These are phyloP conservation scores for Lasiodiplodia sp. DNA, from an alignment of 2,329 filamentous ascomycete genomes.

Conservation along the genomic window DNA sequence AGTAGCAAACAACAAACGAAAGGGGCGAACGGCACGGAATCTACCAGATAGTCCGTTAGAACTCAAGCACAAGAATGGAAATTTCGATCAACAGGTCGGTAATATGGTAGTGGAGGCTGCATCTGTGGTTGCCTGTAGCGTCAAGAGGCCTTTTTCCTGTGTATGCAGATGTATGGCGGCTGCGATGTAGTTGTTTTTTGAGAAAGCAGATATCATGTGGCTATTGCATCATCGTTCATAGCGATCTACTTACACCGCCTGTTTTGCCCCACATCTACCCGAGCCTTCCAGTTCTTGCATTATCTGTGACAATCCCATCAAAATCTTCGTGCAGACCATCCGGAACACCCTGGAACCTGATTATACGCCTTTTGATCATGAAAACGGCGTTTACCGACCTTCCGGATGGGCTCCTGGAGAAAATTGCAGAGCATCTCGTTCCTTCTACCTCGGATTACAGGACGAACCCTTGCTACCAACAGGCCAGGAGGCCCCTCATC, in stretches of 20 bases:
- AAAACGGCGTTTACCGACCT: background rate
- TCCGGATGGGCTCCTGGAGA: background rate
- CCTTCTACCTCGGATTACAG: background rate
- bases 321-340: background rate
- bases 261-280: background rate
- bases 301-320: background rate
- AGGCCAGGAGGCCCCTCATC: background rate
- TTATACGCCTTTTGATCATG: background rate
- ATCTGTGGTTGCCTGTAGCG: too few species aligned
- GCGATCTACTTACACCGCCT: background rate
- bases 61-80: too few species aligned
- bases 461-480: conserved; percentile 1
- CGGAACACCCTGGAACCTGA: background rate
- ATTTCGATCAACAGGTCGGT: too few species aligned
- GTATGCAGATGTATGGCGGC: too few species aligned
- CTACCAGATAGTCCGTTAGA: too few species aligned
- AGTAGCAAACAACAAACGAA: too few species aligned
- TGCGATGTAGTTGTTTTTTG: background rate
- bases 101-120: too few species aligned
- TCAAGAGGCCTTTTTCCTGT: too few species aligned
- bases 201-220: background rate
- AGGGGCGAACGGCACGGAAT: too few species aligned
- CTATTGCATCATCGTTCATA: background rate
- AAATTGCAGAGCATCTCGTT: background rate
- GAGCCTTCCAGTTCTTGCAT: background rate